Base-by-base conservation (phyloP, 192 early-diverging fungal genomes). In the Phycomyces nitens region DNA sequence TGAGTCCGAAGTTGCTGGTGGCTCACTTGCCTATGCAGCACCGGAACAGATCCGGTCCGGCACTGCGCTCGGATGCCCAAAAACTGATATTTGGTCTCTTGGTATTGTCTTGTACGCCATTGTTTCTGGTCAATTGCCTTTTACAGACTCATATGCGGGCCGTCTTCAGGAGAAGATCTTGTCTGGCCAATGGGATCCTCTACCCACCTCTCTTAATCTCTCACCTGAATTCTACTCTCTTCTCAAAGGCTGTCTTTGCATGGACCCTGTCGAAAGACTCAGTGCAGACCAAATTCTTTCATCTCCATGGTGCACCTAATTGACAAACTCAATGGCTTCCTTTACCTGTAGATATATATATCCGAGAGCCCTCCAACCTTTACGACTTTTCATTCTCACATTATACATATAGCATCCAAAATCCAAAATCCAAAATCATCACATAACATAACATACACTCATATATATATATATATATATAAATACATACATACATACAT, bases 21-120 rank as follows among this genome's bases (percentile, higher is more conserved):
- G 90, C 3, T 88, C 85, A 1, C 64, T 92, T 8, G 86, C 88
- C 5, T 92, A 90, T 68, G 81, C 77, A 62, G 63, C 89, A 9
- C 90, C 91, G 9, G 89, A 91, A 62, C 88, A 90, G 60, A 68
- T 89, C 4, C 63, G 74, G 8, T 74, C 77, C 5, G 14, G 58
- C 12, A 70, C 60, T 34, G 68, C 83, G n/a, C 52, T 81, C 15
- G 56, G 80, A 50, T 76, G 75, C 22, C 71, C 87, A 10, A 73
- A 77, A 2, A 64, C 80, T 38, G 92, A 94, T 72, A 73, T 94
- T 23, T 94, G 92, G 92, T 81, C 88, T 8, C 64, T 92, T 12
- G 91, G 88, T 22, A 84, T 86, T 12, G 80, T 92, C 1, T 69
- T 93, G 21, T 93, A 84, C 66, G 82, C 88, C 3, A 65, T 93